phyloP scores from a whole-genome alignment of 805 yeast genomes.

The Kuraishia ogatae region DNA sequence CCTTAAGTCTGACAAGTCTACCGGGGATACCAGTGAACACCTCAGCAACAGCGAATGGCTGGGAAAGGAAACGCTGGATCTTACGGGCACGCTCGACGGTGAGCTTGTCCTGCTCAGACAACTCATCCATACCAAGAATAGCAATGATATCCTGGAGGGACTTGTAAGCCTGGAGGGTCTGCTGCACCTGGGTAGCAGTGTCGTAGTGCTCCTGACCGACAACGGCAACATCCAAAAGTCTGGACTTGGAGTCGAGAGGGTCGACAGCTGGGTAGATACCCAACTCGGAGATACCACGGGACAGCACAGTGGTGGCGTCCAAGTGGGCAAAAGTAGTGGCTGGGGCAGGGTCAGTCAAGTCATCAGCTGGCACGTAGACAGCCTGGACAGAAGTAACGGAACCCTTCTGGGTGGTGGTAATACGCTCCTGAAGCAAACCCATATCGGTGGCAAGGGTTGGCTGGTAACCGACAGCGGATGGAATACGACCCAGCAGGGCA shows the following conservation, averaged over 20 bases:
- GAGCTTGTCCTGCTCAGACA: slow-evolving; percentile 96
- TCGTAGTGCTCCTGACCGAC: slow-evolving; percentile 99
- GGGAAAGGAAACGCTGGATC: slow-evolving; percentile 99
- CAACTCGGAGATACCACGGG: slow-evolving; percentile 98
- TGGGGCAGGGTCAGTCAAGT: slow-evolving; percentile 99
- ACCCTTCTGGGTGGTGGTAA: slow-evolving; percentile 99
- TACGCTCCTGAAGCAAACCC: slow-evolving; percentile 99
- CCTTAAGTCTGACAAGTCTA: slow-evolving; percentile 93
- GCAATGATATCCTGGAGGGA: slow-evolving; percentile 99
- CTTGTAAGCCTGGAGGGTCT: slow-evolving; percentile 98
- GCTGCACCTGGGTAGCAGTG: slow-evolving; percentile 91
- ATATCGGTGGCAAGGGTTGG: slow-evolving; percentile 99
- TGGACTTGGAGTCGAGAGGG: slow-evolving; percentile 98
- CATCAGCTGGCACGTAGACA: slow-evolving; percentile 99
- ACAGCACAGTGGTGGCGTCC: slow-evolving; percentile 99
- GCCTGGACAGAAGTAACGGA: slow-evolving; percentile 99
- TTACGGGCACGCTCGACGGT: slow-evolving; percentile 99
- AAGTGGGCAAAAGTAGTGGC: slow-evolving; percentile 99
- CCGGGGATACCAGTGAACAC: slow-evolving; percentile 99
- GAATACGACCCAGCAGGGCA: slow-evolving; percentile 99
- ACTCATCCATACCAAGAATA: slow-evolving; percentile 99
- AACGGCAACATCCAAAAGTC: slow-evolving; percentile 94
- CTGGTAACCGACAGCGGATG: slow-evolving; percentile 99
- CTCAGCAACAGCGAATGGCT: slow-evolving; percentile 99
- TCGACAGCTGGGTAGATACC: slow-evolving; percentile 99